Evolutionary conservation across 78 protist genomes (phyloP), one percentile per base, ranked within the genome.

Genomic region (Chrysochromulina tobinii): DNA sequence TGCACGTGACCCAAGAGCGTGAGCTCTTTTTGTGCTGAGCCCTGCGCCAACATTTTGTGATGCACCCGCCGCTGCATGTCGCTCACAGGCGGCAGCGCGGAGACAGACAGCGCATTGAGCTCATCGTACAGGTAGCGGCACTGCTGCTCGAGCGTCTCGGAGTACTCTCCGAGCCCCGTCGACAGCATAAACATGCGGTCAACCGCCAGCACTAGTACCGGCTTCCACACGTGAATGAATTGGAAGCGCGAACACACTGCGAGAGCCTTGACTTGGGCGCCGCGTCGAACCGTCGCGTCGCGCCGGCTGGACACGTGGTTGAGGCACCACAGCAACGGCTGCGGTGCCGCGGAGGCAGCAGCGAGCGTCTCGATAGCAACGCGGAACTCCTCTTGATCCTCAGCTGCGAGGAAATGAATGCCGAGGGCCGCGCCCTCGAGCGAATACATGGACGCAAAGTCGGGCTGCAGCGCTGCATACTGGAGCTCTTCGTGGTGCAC

Each of bases 201-300:
- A 61, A 96, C 79, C 25, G 93, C 95, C 50, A 95, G 81, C 38
- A 96, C 68, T 51, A 96, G 92, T 27, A 92, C 61, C 67, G 97
- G 96, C 97, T 94, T 96, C 68, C 64, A 97, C 21, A 96, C 88
- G 84, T 94, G 94, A 18, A 91, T 27, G 81, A 67, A 95, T 61
- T 88, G 96, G 83, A 84, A 84, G 15, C 86, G 69, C 4, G 98
- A 81, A 85, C 96, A 94, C n/a, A 97, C 87, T 20, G 98, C 97
- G 90, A 97, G 21, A 8, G 98, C 88, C 72, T 97, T 96, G 58
- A 95, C 94, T 20, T 68, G 38, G 9, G 98, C 96, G 17, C 95
- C 95, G 20, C 91, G 85, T 11, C 79, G 73, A 38, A 93, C 93
- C 20, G 89, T 69, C 38, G 83, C 83, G 88, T 96, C 96, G 53